phyloP scores from a whole-genome alignment of 129 eudicot species.

The Silybum marianum region DNA sequence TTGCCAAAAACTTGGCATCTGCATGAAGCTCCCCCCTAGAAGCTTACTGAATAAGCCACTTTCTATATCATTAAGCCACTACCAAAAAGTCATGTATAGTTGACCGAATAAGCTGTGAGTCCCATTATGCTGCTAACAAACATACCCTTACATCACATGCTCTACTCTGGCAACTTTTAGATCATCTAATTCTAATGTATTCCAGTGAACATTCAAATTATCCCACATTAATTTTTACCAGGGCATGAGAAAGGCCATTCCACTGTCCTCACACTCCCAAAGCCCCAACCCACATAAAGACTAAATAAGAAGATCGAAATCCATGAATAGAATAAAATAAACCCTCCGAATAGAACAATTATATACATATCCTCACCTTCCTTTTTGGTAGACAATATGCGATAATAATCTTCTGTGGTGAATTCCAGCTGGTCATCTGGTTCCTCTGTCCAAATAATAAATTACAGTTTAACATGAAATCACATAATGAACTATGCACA shows the following conservation, averaged over 20 bases:
- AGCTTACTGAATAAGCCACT: too few relatives aligned
- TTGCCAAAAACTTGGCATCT: too few relatives aligned
- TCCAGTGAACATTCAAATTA: not conserved
- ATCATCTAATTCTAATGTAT: not conserved
- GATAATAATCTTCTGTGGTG: slow-evolving; percentile 71
- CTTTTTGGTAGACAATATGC: slow-evolving; percentile 58
- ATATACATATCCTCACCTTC: slow-evolving; percentile 52
- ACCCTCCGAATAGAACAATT: not conserved
- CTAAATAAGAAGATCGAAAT: not conserved
- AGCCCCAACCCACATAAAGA: not conserved
- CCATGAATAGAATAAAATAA: not conserved
- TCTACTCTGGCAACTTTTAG: not conserved
- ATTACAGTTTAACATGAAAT: slow-evolving; percentile 7
- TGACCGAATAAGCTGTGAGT: too few relatives aligned
- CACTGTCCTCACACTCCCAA: not conserved
- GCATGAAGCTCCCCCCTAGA: too few relatives aligned
- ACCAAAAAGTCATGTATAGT: too few relatives aligned
- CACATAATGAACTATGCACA: not conserved
- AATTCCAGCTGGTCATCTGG: slow-evolving; percentile 78
- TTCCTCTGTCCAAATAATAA: slow-evolving; percentile 50
- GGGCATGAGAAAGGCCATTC: not conserved
- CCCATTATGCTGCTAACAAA: too few relatives aligned
- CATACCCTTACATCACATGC: not conserved
- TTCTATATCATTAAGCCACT: too few relatives aligned
- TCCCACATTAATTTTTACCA: not conserved